Percentiles rank a stretch among this genome's conserved stretches.
These are phyloP conservation scores for Candida peoriensis DNA, from an alignment of 805 yeast genomes.

Conservation along the genomic window DNA sequence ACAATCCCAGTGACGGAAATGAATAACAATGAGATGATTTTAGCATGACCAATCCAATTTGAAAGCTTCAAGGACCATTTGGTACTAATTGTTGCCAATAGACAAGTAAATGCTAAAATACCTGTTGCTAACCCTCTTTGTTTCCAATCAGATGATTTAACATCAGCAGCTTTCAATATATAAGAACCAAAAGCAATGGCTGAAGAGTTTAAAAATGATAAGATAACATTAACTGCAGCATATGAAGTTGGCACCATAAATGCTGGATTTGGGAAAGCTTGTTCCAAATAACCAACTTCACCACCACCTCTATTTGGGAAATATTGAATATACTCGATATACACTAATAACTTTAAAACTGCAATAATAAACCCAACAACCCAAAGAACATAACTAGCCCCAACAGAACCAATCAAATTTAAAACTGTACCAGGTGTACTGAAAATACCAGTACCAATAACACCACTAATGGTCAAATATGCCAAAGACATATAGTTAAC, in stretches of 20 bases:
- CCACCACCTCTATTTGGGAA: slow-evolving; percentile 33
- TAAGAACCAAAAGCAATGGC: slow-evolving; percentile 35
- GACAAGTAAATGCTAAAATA: slow-evolving; percentile 32
- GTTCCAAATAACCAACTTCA: slow-evolving; percentile 35
- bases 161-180: slow-evolving; percentile 30
- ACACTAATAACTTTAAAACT: slow-evolving; percentile 31
- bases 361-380: slow-evolving; percentile 35
- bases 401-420: slow-evolving; percentile 38
- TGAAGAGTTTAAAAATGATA: slow-evolving; percentile 32
- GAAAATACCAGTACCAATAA: slow-evolving; percentile 57
- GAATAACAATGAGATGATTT: slow-evolving; percentile 30
- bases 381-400: slow-evolving; percentile 42
- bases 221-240: slow-evolving; percentile 34
- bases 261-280: slow-evolving; percentile 31
- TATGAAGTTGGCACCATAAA: slow-evolving; percentile 32
- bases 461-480: slow-evolving; percentile 45
- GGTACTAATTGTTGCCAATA: slow-evolving; percentile 24
- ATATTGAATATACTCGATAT: slow-evolving; percentile 38
- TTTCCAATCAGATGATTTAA: slow-evolving; percentile 39
- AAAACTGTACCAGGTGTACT: slow-evolving; percentile 44
- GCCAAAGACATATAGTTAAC: slow-evolving; percentile 49
- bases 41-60: slow-evolving; percentile 32
- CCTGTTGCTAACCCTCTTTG: slow-evolving; percentile 38
- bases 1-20: slow-evolving; percentile 32
- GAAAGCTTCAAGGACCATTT: slow-evolving; percentile 28